These are phyloP conservation scores for Thalassiosira oceanica DNA, from an alignment of 352 stramenopile genomes.

Conservation along the genomic window DNA sequence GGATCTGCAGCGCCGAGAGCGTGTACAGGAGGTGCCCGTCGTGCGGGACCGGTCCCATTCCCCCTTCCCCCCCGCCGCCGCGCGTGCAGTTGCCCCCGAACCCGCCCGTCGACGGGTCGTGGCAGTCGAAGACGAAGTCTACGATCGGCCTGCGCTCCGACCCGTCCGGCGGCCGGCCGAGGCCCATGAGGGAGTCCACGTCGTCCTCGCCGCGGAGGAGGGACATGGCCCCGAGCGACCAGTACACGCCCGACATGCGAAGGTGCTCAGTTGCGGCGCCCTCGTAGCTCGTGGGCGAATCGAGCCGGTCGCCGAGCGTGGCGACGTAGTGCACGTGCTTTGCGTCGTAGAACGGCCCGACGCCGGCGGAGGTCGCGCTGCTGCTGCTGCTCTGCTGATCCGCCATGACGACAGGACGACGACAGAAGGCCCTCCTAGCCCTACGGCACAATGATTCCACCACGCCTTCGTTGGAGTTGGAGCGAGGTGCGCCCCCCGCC, in stretches of 20 bases:
- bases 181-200: constrained; percentile 84
- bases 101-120: constrained; percentile 81
- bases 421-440: too few species aligned
- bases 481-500: too few species aligned
- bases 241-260: constrained; percentile 97
- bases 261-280: constrained; percentile 93
- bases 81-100: constrained; percentile 94
- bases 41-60: constrained; percentile 71
- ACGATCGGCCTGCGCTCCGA: constrained; percentile 84
- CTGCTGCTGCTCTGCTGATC: constrained; percentile 20
- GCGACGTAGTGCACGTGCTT: constrained; percentile 71
- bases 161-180: constrained; percentile 17
- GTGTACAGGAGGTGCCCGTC: constrained; percentile 97
- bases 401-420: too few species aligned
- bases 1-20: constrained; percentile 94
- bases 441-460: too few species aligned
- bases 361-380: background rate
- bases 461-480: too few species aligned
- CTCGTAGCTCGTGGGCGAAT: constrained; percentile 68
- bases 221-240: constrained; percentile 93
- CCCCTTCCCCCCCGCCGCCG: background rate
- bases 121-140: constrained; percentile 93
- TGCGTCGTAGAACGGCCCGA: constrained; percentile 57
- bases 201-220: constrained; percentile 84
- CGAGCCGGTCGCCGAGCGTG: constrained; percentile 60